phyloP scores from a whole-genome alignment of 306 rosid species.

The Adenanthera pavonina region DNA sequence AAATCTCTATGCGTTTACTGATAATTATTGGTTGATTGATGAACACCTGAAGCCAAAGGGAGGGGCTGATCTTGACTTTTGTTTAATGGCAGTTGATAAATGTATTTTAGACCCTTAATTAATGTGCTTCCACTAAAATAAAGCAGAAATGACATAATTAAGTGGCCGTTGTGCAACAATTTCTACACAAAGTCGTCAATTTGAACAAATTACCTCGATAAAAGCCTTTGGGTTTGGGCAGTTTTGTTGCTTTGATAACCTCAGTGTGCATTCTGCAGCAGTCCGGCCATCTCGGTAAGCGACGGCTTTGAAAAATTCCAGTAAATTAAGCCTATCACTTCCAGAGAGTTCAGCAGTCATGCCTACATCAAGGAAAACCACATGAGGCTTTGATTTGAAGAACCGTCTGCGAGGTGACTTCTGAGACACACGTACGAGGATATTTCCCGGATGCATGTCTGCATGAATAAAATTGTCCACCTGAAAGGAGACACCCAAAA shows the following conservation, averaged over 20 bases:
- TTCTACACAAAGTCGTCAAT: background rate
- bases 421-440: slow-evolving; percentile 84
- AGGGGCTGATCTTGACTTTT: background rate
- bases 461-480: slow-evolving; percentile 99
- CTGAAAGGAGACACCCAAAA: slow-evolving; percentile 63
- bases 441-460: slow-evolving; percentile 99
- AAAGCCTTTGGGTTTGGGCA: slow-evolving; percentile 97
- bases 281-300: slow-evolving; percentile 95
- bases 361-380: slow-evolving; percentile 97
- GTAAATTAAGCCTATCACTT: slow-evolving; percentile 81
- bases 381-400: slow-evolving; percentile 97
- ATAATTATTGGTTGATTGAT: slow-evolving; percentile 29
- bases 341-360: slow-evolving; percentile 99
- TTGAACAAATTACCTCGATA: slow-evolving; percentile 65
- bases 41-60: background rate
- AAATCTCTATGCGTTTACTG: background rate
- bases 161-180: background rate
- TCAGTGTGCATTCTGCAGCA: slow-evolving; percentile 84
- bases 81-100: background rate
- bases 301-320: slow-evolving; percentile 94
- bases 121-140: background rate
- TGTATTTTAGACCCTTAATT: background rate
- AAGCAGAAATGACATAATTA: background rate
- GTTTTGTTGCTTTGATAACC: slow-evolving; percentile 83
- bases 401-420: slow-evolving; percentile 67